phyloP scores from a whole-genome alignment of 306 rosid species.

The Abrus precatorius region DNA sequence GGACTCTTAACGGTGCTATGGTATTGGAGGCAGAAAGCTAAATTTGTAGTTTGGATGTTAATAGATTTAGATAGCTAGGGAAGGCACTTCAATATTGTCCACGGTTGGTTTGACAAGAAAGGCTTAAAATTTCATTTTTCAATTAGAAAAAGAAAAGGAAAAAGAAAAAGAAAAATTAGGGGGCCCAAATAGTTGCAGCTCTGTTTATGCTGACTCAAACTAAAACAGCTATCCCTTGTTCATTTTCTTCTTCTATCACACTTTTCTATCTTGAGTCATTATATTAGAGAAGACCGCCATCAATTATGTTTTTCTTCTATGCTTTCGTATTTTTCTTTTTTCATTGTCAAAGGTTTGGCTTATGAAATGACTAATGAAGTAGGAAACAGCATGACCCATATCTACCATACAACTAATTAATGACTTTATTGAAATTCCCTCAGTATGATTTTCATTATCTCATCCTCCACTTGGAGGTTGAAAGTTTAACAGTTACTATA shows the following conservation, averaged over 20 bases:
- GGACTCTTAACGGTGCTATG: not conserved
- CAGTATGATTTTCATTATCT: constrained; percentile 42
- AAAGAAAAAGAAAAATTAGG: constrained; percentile 44
- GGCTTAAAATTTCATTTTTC: not conserved
- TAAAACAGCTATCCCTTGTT: constrained; percentile 33
- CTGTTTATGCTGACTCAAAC: constrained; percentile 54
- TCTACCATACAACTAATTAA: constrained; percentile 51
- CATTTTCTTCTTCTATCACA: constrained; percentile 32
- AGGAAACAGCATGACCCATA: constrained; percentile 55
- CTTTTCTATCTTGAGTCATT: constrained; percentile 50
- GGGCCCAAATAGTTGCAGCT: constrained; percentile 39
- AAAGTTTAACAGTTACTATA: constrained; percentile 42
- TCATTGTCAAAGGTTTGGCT: constrained; percentile 54
- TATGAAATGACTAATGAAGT: constrained; percentile 51
- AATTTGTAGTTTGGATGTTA: not conserved
- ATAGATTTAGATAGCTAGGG: not conserved
- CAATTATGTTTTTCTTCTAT: constrained; percentile 10
- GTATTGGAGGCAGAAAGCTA: constrained; percentile 24
- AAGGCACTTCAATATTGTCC: constrained; percentile 49
- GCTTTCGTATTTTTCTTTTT: not conserved
- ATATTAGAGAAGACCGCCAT: constrained; percentile 40
- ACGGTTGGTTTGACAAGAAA: constrained; percentile 52
- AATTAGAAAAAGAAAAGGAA: constrained; percentile 6
- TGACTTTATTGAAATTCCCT: constrained; percentile 58
- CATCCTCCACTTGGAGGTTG: constrained; percentile 45